Conservation (phyloP, 345 rosid genomes). For the Fremontodendron californicum region DNA sequence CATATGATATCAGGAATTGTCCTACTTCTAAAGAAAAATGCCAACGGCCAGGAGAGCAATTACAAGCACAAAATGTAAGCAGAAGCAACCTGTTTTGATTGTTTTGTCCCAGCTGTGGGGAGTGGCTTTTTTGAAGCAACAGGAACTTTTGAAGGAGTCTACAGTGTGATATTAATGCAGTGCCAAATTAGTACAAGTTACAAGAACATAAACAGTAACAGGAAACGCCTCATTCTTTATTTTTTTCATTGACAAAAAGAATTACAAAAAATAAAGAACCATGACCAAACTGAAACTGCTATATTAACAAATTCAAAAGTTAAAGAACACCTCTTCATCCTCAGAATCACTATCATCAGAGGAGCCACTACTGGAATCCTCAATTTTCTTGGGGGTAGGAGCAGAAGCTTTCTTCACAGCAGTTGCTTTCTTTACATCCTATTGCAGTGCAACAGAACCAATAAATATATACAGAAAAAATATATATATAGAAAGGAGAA, state of each 20-base stretch:
- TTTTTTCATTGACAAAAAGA: background rate
- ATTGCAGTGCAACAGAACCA: background rate
- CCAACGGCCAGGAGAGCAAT: background rate
- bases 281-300: background rate
- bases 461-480: background rate
- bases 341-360: constrained; percentile 36
- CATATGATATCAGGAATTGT: background rate
- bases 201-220: background rate
- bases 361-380: constrained; percentile 20
- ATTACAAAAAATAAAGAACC: background rate
- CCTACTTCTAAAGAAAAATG: background rate
- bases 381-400: constrained; percentile 11
- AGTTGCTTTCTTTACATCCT: constrained; percentile 8
- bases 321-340: constrained; percentile 22
- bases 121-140: background rate
- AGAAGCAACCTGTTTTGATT: background rate
- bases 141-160: background rate
- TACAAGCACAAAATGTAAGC: background rate
- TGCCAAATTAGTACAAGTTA: background rate
- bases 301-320: background rate
- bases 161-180: no score
- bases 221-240: background rate
- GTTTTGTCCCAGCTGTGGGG: background rate
- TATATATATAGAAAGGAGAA: background rate
- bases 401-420: constrained; percentile 14